Evolutionary conservation across 2,329 filamentous ascomycete genomes (phyloP).

Genomic region (Neopestalotiopsis sp.): DNA sequence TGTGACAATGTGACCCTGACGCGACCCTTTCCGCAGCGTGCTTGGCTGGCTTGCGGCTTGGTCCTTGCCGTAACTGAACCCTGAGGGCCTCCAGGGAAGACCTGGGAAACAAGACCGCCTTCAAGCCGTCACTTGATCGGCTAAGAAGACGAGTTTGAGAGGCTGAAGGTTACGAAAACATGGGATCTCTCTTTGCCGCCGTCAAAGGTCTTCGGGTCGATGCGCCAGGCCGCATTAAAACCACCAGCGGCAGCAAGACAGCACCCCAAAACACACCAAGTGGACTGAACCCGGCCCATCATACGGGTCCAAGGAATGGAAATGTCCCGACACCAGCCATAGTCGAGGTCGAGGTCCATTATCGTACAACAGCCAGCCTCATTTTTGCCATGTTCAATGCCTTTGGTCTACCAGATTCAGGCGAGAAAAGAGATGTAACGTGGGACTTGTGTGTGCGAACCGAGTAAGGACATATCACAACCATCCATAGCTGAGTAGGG

Average conservation of each 20-base stretch:
- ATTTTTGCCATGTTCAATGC: background rate
- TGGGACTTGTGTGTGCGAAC: constrained; percentile 14
- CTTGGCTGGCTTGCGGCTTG: background rate
- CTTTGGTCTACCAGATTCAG: background rate
- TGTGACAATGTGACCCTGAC: constrained; percentile 6
- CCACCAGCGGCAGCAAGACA: background rate
- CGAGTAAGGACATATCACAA: too few relatives aligned
- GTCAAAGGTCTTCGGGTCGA: constrained; percentile 1
- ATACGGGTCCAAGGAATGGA: background rate
- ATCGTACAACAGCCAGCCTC: background rate
- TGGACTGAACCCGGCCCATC: too few relatives aligned
- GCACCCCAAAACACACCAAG: background rate
- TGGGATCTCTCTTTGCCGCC: constrained; percentile 5
- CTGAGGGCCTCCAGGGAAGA: background rate
- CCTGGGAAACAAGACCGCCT: background rate
- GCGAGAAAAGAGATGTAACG: background rate
- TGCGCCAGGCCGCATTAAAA: background rate
- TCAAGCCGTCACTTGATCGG: background rate
- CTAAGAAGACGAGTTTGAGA: constrained; percentile 6
- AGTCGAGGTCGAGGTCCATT: background rate
- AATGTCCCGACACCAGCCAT: background rate
- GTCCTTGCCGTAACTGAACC: background rate
- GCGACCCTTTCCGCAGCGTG: constrained; percentile 11
- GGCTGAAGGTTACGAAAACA: constrained; percentile 3
- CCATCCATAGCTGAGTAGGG: background rate